Evolutionary conservation across 2,329 filamentous ascomycete species (phyloP), one percentile per base, ranked within the genome.

Genomic region (Fusarium citri): DNA sequence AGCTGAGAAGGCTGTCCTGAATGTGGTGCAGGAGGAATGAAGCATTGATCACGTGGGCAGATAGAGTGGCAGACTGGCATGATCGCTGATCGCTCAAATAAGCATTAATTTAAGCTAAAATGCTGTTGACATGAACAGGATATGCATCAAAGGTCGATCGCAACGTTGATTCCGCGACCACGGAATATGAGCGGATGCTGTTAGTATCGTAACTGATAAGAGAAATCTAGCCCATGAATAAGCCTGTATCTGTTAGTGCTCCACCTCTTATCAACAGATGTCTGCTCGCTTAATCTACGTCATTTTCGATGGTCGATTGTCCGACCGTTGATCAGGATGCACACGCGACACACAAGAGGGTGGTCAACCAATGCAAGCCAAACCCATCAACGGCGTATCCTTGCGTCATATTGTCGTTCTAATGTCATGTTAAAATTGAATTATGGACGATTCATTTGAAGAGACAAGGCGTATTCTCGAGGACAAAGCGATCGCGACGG

Each of bases 311-410:
- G n/a, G 25, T 16, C 16, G 10, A 31, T 14, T 30, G 22, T 28
- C 43, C 16, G 22, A 3, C 40, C n/a, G 18, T 18, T 51, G 23
- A 16, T 15, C 6, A 26, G n/a, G 14, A 14, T 45, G 37, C 11
- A 64, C 20, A 10, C 50, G 22, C 22, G 22, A 45, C n/a, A 59
- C 25, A 34, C 4, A 2, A 25, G 34, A 50, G 51, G 41, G 25
- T 25, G 42, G 46, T 56, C 28, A 16, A 5, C 62, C 65, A 59
- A 65, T 49, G 62, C 53, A 65, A 59, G 62, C 31, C 23, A 59
- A 31, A 18, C 7, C 11, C 16, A 31, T 50, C 16, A 9, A 41
- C 48, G 22, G 14, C 16, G 40, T 20, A 11, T 18, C 22, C 2
- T 25, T 65, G 46, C 62, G 62, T 65, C 60, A 65, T 41, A 20